A percentile compares a stretch with the other conserved stretches of the same genome.
Conservation (phyloP, 2,329 filamentous ascomycete species). For the Chrysosporium keratinophilum region DNA sequence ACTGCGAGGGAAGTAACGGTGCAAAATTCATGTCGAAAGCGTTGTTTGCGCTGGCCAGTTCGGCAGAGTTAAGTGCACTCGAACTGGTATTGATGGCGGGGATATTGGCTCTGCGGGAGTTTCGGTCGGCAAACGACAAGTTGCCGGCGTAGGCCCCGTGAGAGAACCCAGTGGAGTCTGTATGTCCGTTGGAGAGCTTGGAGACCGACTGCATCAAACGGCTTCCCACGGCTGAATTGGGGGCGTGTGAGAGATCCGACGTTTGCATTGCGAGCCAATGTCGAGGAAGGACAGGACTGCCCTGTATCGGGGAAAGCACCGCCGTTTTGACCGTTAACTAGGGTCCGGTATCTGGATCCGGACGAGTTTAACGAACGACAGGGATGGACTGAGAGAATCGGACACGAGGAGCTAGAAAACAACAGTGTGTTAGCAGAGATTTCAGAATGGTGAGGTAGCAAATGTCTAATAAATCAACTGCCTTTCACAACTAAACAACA, state of each 20-base stretch:
- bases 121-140: constrained; percentile 72
- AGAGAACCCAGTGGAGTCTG: constrained; percentile 76
- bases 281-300: constrained; percentile 72
- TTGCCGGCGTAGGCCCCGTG: constrained; percentile 84
- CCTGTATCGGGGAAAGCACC: constrained; percentile 58
- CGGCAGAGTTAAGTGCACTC: constrained; percentile 50
- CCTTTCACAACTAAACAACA: too few relatives aligned
- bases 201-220: constrained; percentile 62
- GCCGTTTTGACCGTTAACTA: constrained; percentile 13
- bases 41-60: constrained; percentile 73
- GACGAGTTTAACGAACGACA: neutral
- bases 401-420: neutral
- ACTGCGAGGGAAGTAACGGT: constrained; percentile 82
- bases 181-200: constrained; percentile 62
- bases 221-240: constrained; percentile 43
- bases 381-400: neutral
- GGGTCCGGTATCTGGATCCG: constrained; percentile 6
- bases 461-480: too few relatives aligned
- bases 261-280: constrained; percentile 85
- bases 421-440: neutral
- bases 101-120: constrained; percentile 72
- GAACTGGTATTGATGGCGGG: constrained; percentile 83
- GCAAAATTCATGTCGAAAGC: constrained; percentile 98
- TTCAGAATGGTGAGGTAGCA: neutral
- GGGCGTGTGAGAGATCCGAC: constrained; percentile 56